Percentiles rank a stretch among this genome's conserved stretches.
phyloP scores from a whole-genome alignment of 2,329 filamentous ascomycete genomes.

The Sphaceloma murrayae region DNA sequence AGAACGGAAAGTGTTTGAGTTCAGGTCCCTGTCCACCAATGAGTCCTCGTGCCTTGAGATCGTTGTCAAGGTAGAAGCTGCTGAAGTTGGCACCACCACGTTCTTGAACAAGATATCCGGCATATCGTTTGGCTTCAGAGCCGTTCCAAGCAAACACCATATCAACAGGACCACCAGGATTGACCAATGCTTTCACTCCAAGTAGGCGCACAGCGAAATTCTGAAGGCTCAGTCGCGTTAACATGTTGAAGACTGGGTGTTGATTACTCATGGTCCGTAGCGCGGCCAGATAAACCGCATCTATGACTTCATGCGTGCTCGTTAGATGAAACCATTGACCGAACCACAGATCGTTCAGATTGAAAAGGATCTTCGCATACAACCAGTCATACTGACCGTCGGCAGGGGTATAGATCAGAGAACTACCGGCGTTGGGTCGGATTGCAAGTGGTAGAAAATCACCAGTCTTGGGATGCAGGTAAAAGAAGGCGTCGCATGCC shows the following conservation, averaged over 20 bases:
- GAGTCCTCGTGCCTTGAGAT: constrained; percentile 35
- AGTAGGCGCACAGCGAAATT: constrained; percentile 8
- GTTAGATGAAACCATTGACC: constrained; percentile 38
- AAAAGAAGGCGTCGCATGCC: constrained; percentile 41
- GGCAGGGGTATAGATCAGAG: constrained; percentile 40
- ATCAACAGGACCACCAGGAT: constrained; percentile 17
- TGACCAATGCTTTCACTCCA: neutral
- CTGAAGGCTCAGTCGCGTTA: constrained; percentile 30
- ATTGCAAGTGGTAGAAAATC: constrained; percentile 43
- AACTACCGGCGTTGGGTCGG: constrained; percentile 35
- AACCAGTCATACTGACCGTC: constrained; percentile 41
- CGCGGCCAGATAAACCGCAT: constrained; percentile 39
- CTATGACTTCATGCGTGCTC: constrained; percentile 36
- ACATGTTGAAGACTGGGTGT: constrained; percentile 37
- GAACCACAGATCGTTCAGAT: constrained; percentile 41
- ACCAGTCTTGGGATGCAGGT: constrained; percentile 32
- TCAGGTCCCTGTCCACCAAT: constrained; percentile 32
- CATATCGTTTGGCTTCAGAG: neutral
- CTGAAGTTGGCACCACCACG: constrained; percentile 30
- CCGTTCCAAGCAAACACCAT: constrained; percentile 24
- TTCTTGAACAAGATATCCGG: constrained; percentile 18
- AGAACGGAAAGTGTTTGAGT: constrained; percentile 38
- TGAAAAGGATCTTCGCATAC: constrained; percentile 43
- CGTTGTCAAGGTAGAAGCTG: constrained; percentile 33
- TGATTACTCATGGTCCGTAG: constrained; percentile 38